A percentile compares a stretch with the other conserved stretches of the same genome.
Conservation (phyloP, 352 stramenopile species). For the Globisporangium rhizosaccharum region DNA sequence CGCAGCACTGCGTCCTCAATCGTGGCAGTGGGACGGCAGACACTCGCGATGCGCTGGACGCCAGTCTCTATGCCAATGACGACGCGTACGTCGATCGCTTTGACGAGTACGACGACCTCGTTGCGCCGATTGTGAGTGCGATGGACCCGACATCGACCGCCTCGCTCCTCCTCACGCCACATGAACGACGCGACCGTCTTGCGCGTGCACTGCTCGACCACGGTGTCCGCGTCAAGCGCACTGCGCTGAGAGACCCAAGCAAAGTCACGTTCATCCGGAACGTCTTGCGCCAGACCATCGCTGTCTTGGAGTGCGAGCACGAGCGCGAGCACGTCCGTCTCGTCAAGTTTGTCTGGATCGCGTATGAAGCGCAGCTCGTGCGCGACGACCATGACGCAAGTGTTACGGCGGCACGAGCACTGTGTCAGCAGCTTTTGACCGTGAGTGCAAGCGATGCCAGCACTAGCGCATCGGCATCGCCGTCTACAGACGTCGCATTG, state of each 20-base stretch:
- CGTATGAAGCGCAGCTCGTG: conserved; percentile 32
- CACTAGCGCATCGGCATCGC: neutral
- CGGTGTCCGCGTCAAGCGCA: conserved; percentile 19
- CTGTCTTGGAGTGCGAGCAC: conserved; percentile 12
- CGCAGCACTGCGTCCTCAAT: neutral
- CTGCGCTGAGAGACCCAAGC: conserved; percentile 21
- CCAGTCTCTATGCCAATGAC: neutral
- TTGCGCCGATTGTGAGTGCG: conserved; percentile 35
- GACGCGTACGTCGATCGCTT: conserved; percentile 34
- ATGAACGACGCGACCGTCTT: conserved; percentile 21
- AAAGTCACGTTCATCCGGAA: conserved; percentile 44
- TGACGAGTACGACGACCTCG: conserved; percentile 28
- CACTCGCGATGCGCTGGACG: neutral
- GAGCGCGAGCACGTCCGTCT: conserved; percentile 6
- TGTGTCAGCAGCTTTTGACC: conserved; percentile 31
- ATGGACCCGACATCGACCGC: conserved; percentile 23
- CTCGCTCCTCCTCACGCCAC: conserved; percentile 24
- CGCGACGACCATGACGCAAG: neutral
- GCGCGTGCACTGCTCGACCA: conserved; percentile 16
- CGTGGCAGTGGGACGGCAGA: conserved; percentile 1
- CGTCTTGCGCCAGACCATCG: conserved; percentile 24
- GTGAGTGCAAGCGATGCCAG: neutral
- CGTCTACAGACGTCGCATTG: conserved; percentile 17
- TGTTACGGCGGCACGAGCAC: conserved; percentile 17
- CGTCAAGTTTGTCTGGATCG: conserved; percentile 48